Evolutionary conservation across 2,329 filamentous ascomycete genomes (phyloP), one percentile per base, ranked within the genome.

Genomic region (Triangularia setosa): DNA sequence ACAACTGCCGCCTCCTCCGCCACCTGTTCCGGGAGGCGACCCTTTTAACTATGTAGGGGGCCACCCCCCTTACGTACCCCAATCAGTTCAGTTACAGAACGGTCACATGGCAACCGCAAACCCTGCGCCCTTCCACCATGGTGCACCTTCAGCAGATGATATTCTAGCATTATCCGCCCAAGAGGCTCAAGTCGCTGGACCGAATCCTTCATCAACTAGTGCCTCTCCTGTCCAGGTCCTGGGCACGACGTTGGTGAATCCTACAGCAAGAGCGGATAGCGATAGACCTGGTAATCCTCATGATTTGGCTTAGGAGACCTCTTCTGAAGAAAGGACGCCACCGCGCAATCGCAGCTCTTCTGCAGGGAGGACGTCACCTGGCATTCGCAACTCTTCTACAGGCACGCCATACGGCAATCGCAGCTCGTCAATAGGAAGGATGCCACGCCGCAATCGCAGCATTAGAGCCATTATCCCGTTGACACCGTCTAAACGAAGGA

Each of bases 31-130:
- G 27, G 21, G 5, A 44, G 33, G 27, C 33, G 55, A 64, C n/a
- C 58, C 64, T 21, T 68, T 67, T 33, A 40, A 40, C 21, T 66
- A 64, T 56, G 60, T 64, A 6, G 44, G 53, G n/a, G 63, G 62
- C 18, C 58, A 64, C 27, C 66, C 58, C 5, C 61, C 65, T 11
- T 63, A 57, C 21, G 44, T 63, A 18, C 60, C 66, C 1, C 65
- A 62, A 9, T 59, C 60, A 1, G 58, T 65, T 33, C 63, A 30
- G 30, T 58, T 63, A 8, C 58, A 61, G 4, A 52, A 67, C 27
- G 57, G 21, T 7, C 54, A 52, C 25, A n/a, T 54, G 3, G 58
- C 25, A 56, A 18, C 25, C 3, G 11, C 0, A 21, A 23, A 18
- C 4, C 25, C 44, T 23, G 9, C 52, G 24, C 61, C 23, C 16